Conservation (phyloP, 306 rosid genomes). For the Canavalia gladiata region DNA sequence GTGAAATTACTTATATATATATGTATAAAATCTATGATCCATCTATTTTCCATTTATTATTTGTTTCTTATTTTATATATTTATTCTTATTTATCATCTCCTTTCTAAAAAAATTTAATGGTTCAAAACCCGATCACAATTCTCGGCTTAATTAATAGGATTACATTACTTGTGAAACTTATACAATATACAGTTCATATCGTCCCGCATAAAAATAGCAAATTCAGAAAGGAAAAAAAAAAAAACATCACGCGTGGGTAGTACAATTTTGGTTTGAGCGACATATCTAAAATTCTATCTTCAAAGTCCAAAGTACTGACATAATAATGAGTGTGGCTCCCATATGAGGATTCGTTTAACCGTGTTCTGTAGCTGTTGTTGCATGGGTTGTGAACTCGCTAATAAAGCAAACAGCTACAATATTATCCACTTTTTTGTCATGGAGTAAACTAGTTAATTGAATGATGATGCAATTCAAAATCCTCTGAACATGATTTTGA, state of each 20-base stretch:
- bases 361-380: not conserved
- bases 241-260: slow-evolving; percentile 33
- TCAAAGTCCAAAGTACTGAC: slow-evolving; percentile 43
- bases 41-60: too few species aligned
- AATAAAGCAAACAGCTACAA: slow-evolving; percentile 14
- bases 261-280: slow-evolving; percentile 45
- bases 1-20: not conserved
- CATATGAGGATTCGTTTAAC: slow-evolving; percentile 27
- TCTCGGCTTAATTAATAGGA: not conserved
- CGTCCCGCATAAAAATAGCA: not conserved
- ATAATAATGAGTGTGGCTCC: slow-evolving; percentile 50
- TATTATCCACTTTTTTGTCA: slow-evolving; percentile 22
- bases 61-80: too few species aligned
- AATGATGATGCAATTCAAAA: slow-evolving; percentile 6
- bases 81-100: too few species aligned
- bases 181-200: not conserved
- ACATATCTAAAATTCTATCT: slow-evolving; percentile 37
- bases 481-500: not conserved
- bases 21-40: too few species aligned
- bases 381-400: slow-evolving; percentile 26
- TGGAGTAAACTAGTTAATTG: slow-evolving; percentile 21
- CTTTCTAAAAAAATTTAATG: not conserved
- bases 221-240: not conserved
- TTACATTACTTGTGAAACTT: not conserved
- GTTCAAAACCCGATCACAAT: not conserved